Conservation (phyloP, 2,329 filamentous ascomycete genomes). For the Celoporthe dispersa region DNA sequence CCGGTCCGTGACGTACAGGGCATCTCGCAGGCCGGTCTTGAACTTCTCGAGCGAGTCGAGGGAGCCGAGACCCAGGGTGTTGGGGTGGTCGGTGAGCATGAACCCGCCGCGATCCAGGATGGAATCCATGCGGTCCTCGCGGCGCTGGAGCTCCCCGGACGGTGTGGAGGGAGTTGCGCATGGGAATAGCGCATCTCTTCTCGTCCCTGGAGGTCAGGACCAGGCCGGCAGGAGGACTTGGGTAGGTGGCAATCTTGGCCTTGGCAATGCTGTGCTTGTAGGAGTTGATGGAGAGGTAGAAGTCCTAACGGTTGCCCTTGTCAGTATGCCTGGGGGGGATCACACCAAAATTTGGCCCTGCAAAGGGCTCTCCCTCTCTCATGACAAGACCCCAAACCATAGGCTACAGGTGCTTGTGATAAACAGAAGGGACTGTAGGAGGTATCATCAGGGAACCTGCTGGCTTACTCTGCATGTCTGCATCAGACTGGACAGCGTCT, state of each 20-base stretch:
- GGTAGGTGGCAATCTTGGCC: conserved; percentile 19
- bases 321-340: not conserved
- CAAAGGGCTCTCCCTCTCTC: not conserved
- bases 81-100: conserved; percentile 17
- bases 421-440: not conserved
- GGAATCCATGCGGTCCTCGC: conserved; percentile 21
- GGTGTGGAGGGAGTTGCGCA: conserved; percentile 20
- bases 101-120: conserved; percentile 25
- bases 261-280: conserved; percentile 21
- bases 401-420: not conserved
- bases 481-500: conserved; percentile 19
- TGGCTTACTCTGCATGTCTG: conserved; percentile 23
- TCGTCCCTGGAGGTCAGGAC: conserved; percentile 22
- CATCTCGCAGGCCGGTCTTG: conserved; percentile 23
- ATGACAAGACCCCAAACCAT: not conserved
- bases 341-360: not conserved
- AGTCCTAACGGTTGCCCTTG: not conserved
- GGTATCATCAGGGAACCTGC: not conserved
- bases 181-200: conserved; percentile 10
- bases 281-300: conserved; percentile 10
- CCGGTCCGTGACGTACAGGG: conserved; percentile 19
- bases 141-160: conserved; percentile 24
- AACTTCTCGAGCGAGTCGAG: conserved; percentile 13
- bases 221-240: conserved; percentile 3
- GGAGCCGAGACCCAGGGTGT: conserved; percentile 11